Conservation (phyloP, 2,329 filamentous ascomycete species). For the Teratosphaeria nubilosa region DNA sequence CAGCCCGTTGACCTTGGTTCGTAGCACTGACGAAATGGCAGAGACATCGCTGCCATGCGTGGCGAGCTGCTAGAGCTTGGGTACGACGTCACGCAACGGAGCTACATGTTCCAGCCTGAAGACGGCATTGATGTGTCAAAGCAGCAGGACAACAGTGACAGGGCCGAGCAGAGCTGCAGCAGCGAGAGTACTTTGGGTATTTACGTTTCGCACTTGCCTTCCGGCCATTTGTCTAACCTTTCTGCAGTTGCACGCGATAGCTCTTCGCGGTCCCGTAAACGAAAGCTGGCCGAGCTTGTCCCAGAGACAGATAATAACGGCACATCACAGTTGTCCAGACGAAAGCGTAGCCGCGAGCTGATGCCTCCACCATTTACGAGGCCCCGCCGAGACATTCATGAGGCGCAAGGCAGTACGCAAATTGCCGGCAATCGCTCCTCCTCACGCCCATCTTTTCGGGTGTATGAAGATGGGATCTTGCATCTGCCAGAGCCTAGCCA, state of each 20-base stretch:
- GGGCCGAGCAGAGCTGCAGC: not conserved
- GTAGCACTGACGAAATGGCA: constrained; percentile 9
- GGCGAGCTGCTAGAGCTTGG: constrained; percentile 19
- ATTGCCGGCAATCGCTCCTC: not conserved
- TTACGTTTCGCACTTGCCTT: not conserved
- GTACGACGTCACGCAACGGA: constrained; percentile 16
- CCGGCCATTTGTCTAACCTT: not conserved
- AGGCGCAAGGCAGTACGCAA: not conserved
- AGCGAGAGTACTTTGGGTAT: not conserved
- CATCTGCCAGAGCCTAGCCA: not conserved
- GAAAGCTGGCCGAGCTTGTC: constrained; percentile 20
- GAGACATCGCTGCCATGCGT: constrained; percentile 23
- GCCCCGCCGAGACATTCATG: not conserved
- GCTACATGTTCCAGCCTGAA: constrained; percentile 10
- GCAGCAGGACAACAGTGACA: not conserved
- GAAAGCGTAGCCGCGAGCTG: constrained; percentile 19
- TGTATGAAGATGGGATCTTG: not conserved
- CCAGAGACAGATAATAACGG: not conserved
- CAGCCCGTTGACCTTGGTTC: not conserved
- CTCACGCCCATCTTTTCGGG: not conserved
- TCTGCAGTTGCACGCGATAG: constrained; percentile 8
- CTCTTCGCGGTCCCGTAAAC: constrained; percentile 21
- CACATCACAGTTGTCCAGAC: not conserved
- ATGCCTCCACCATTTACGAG: constrained; percentile 30
- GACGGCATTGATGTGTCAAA: not conserved